A percentile compares a stretch with the other conserved stretches of the same genome.
These are phyloP conservation scores for Cryphonectria radicalis DNA, from an alignment of 2,329 filamentous ascomycete species.

Conservation along the genomic window DNA sequence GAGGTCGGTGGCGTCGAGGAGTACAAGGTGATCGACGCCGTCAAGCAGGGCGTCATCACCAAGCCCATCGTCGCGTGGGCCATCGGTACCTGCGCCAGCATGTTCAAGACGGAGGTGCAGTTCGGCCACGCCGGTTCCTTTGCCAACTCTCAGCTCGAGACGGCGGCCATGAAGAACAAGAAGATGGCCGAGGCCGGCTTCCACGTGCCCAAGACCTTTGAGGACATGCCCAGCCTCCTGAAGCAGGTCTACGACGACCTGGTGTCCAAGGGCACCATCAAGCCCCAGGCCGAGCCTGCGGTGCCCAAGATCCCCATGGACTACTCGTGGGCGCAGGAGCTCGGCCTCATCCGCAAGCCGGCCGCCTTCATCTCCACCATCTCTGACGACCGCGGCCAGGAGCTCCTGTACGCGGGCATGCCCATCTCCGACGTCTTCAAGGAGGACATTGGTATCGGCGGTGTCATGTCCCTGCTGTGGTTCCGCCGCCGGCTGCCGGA, in stretches of 20 bases:
- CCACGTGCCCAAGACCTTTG: conserved; percentile 92
- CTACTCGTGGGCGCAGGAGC: conserved; percentile 99
- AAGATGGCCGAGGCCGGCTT: conserved; percentile 94
- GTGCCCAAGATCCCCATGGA: conserved; percentile 99
- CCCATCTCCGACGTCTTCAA: conserved; percentile 99
- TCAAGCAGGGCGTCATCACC: conserved; percentile 91
- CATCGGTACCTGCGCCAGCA: conserved; percentile 97
- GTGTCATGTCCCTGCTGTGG: conserved; percentile 99
- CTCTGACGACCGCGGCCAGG: conserved; percentile 98
- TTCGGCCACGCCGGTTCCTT: conserved; percentile 99
- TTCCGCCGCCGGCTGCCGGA: conserved; percentile 96
- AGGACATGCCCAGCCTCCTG: conserved; percentile 84
- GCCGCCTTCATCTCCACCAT: conserved; percentile 99
- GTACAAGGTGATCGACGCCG: conserved; percentile 98
- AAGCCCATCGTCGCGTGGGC: conserved; percentile 99
- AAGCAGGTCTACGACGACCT: conserved; percentile 85
- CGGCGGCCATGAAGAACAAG: conserved; percentile 95
- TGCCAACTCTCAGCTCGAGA: conserved; percentile 99
- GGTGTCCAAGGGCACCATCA: conserved; percentile 82
- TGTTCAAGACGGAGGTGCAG: conserved; percentile 99
- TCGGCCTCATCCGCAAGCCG: conserved; percentile 98
- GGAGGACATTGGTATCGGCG: conserved; percentile 98
- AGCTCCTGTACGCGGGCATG: conserved; percentile 98
- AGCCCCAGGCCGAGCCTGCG: conserved; percentile 83
- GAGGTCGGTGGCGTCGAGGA: conserved; percentile 99